Evolutionary conservation across 2,329 filamentous ascomycete species (phyloP).

Genomic region (Simplicillium sp.): DNA sequence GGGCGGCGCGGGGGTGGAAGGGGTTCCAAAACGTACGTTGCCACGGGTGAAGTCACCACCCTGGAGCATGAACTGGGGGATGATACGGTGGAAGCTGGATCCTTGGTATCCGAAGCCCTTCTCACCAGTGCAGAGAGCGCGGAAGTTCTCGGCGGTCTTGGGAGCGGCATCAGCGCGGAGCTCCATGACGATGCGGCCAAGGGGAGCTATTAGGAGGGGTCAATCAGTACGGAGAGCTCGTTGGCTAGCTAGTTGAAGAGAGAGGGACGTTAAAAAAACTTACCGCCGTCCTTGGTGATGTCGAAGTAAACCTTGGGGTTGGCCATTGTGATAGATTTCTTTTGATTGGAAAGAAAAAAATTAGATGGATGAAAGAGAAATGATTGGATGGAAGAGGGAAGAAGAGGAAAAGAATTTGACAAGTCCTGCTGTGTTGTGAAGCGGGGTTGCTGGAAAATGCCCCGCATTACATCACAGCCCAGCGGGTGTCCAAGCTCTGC

Average conservation of each 20-base stretch:
- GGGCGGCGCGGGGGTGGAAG: not conserved
- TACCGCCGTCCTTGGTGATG: slow-evolving; percentile 7
- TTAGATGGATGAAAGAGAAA: slow-evolving; percentile 5
- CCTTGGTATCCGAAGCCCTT: slow-evolving; percentile 6
- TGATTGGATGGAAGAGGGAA: slow-evolving; percentile 6
- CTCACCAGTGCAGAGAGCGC: slow-evolving; percentile 7
- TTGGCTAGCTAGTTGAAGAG: not conserved
- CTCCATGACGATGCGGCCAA: slow-evolving; percentile 6
- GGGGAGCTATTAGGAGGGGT: slow-evolving; percentile 2
- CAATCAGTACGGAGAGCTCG: not conserved
- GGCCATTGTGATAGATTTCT: slow-evolving; percentile 4
- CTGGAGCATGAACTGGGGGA: slow-evolving; percentile 8
- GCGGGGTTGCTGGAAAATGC: not conserved
- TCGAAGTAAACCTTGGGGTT: slow-evolving; percentile 10
- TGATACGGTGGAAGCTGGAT: slow-evolving; percentile 7
- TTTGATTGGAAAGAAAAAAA: slow-evolving; percentile 1
- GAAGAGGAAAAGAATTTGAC: slow-evolving; percentile 3
- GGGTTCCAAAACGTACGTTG: slow-evolving; percentile 2
- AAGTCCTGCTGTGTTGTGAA: slow-evolving; percentile 1
- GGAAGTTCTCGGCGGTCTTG: slow-evolving; percentile 9
- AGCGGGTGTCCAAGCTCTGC: too few relatives aligned
- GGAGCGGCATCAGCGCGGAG: slow-evolving; percentile 5
- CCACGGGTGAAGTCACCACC: slow-evolving; percentile 7
- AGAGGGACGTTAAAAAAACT: not conserved
- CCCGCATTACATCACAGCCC: too few relatives aligned